Conservation (phyloP, 2,329 filamentous ascomycete species). For the Aurifilum marmelostoma region DNA sequence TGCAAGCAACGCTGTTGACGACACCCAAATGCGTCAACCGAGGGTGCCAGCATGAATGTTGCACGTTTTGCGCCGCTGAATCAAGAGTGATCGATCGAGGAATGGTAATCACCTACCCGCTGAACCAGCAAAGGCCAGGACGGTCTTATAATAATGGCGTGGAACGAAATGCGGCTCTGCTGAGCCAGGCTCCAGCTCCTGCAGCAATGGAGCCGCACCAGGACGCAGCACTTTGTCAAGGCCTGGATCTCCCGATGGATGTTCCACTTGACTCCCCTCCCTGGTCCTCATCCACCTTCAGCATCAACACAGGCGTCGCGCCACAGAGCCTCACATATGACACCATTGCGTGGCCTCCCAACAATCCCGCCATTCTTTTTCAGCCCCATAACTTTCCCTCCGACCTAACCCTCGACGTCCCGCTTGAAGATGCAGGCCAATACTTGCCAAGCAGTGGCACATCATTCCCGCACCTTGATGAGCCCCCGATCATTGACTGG, state of each 20-base stretch:
- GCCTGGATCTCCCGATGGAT: not conserved
- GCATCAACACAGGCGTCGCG: too few species aligned
- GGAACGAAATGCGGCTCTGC: not conserved
- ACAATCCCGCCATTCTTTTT: not conserved
- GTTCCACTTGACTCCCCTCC: not conserved
- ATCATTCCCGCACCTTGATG: not conserved
- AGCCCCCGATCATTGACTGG: not conserved
- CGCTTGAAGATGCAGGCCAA: not conserved
- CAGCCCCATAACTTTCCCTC: not conserved
- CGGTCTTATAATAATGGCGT: not conserved
- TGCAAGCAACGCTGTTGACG: not conserved
- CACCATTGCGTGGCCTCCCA: not conserved
- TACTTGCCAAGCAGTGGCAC: not conserved
- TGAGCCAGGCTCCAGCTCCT: not conserved
- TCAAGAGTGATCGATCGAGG: not conserved
- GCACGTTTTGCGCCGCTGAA: not conserved
- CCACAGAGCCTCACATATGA: constrained; percentile 6
- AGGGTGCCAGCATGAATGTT: not conserved
- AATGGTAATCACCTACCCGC: too few species aligned
- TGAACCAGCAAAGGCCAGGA: not conserved
- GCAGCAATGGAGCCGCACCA: not conserved
- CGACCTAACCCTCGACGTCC: too few species aligned
- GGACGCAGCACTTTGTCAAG: not conserved
- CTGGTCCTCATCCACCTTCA: not conserved
- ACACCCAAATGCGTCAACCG: not conserved